Evolutionary conservation across 2,329 filamentous ascomycete genomes (phyloP), one percentile per base, ranked within the genome.

Genomic region (Pyrenophora teres): DNA sequence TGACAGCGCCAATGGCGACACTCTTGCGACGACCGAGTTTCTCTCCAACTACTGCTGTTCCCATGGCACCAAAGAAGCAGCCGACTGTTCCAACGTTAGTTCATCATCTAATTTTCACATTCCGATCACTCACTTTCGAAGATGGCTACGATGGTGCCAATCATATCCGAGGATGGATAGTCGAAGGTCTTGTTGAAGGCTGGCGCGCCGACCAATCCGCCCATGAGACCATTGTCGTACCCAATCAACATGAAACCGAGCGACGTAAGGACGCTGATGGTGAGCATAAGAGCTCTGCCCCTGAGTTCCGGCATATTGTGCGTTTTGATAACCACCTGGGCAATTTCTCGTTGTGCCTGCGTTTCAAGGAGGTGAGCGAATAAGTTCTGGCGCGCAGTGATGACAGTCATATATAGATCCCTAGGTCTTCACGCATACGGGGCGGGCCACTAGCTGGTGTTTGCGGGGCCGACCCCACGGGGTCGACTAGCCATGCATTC

Each of bases 161-260:
- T 54, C 59, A 57, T 62, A 7, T 54, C 50, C 4, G 59, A 52
- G 3, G 58, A 61, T 9, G 53, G 58, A 5, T 55, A 33, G 10
- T 55, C 33, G 32, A 60, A 59, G 2, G 57, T 58, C 40, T 35
- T 57, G 58, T 8, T 83, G 62, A 87, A 88, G n/a, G 78, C 77
- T 18, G 81, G 75, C 65, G 91, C 81, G 6, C 87, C 89, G 46
- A 92, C 76, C 56, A 92, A 84, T 21, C 64, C 64, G 4, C 60
- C 87, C 80, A 88, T 90, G n/a, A 89, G 85, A 62, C 87, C 87
- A 54, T 75, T 64, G 65, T 90, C 87, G 84, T 81, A 83, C 27
- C 81, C 81, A 54, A 62, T 59, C 4, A 62, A 33, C 59, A 62
- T 62, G 42, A 83, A 79, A 12, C 59, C 57, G 13, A 60, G 47